phyloP scores from a whole-genome alignment of 192 early-diverging fungal species.

The Tieghemiomyces parasiticus region DNA sequence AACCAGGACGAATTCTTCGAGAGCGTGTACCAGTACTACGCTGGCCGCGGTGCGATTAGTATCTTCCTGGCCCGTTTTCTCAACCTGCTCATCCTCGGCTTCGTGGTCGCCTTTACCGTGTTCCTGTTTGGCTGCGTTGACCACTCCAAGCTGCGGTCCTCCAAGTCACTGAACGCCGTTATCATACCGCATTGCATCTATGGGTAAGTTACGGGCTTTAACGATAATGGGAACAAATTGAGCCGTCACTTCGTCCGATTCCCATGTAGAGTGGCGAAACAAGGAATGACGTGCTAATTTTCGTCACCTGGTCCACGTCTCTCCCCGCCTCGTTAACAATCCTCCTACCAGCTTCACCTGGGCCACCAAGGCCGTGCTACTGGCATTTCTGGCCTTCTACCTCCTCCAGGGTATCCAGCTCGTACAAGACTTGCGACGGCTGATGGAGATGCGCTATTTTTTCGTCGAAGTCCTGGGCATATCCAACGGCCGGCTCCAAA shows the following conservation, averaged over 20 bases:
- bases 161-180: conserved; percentile 56
- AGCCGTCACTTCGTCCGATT: no score
- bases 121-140: conserved; percentile 88
- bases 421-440: conserved; percentile 46
- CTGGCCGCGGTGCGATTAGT: conserved; percentile 72
- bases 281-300: no score
- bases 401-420: conserved; percentile 51
- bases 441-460: conserved; percentile 75
- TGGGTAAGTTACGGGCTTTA: no score
- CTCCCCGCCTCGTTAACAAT: no score
- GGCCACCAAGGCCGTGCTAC: conserved; percentile 35
- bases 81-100: conserved; percentile 73
- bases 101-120: conserved; percentile 75
- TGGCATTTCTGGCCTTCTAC: conserved; percentile 62
- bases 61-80: conserved; percentile 62
- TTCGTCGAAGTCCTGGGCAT: conserved; percentile 67
- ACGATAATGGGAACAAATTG: no score
- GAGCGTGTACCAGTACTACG: conserved; percentile 73
- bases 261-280: no score
- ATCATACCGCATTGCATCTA: conserved; percentile 60
- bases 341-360: conserved; percentile 47
- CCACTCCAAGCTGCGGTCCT: conserved; percentile 56
- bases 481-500: conserved; percentile 63
- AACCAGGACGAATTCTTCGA: conserved; percentile 75
- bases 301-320: no score